These are phyloP conservation scores for Immersiporthe knoxdaviesiana DNA, from an alignment of 2,329 filamentous ascomycete species.

Conservation along the genomic window DNA sequence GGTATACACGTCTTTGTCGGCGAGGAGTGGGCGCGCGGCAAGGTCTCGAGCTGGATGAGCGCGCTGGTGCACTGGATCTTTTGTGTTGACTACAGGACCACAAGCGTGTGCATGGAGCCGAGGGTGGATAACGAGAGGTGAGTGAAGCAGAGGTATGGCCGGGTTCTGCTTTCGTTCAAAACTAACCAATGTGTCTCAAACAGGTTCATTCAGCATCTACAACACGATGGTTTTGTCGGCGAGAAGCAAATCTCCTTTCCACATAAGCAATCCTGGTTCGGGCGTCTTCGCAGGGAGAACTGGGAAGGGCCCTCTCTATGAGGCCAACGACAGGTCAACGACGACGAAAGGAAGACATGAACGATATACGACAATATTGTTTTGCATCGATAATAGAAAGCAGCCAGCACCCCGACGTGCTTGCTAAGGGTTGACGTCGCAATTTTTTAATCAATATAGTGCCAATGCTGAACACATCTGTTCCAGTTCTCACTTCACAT, in stretches of 20 bases:
- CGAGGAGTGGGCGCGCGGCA: constrained; percentile 86
- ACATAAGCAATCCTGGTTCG: constrained; percentile 89
- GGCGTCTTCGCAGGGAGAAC: constrained; percentile 76
- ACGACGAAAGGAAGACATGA: not conserved
- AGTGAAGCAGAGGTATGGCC: constrained; percentile 36
- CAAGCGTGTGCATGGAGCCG: constrained; percentile 84
- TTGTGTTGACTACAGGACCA: constrained; percentile 76
- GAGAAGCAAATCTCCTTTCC: constrained; percentile 85
- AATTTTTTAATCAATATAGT: not conserved
- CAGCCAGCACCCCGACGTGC: not conserved
- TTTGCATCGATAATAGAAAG: not conserved
- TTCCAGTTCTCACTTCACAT: no score
- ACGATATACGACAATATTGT: not conserved
- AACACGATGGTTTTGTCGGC: constrained; percentile 78
- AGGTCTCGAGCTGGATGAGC: constrained; percentile 81
- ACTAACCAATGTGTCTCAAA: no score
- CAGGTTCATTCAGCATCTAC: constrained; percentile 72
- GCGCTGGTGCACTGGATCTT: constrained; percentile 87
- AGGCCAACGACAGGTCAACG: constrained; percentile 30
- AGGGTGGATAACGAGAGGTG: constrained; percentile 89
- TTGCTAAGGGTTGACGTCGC: not conserved
- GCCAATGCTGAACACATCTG: not conserved
- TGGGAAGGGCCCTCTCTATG: constrained; percentile 73
- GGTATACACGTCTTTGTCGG: constrained; percentile 89
- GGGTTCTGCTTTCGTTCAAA: not conserved